Evolutionary conservation across 1,139 yeast species (phyloP).

Genomic region (Magnusiomyces suaveolens): DNA sequence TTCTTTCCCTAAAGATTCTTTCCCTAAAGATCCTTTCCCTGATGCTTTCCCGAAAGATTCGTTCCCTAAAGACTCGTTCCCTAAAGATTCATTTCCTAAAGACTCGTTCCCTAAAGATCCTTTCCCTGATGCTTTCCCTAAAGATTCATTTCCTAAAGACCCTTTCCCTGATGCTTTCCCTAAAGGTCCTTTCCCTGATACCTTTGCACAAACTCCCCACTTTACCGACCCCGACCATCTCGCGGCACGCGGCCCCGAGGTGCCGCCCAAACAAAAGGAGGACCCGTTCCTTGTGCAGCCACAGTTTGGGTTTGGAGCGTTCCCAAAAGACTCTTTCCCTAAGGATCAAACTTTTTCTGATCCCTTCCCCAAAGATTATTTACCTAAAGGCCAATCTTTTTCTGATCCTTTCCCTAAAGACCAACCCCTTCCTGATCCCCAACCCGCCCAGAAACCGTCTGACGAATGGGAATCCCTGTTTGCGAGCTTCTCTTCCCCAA

Average conservation of each 20-base stretch:
- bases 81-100: not conserved
- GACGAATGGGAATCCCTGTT: constrained; percentile 95
- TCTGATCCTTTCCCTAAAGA: not conserved
- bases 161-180: not conserved
- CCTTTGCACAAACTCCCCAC: not conserved
- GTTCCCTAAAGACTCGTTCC: not conserved
- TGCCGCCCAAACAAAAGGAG: no score
- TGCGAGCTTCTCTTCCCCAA: constrained; percentile 50
- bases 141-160: not conserved
- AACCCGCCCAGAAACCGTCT: no score
- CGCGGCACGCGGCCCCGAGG: no score
- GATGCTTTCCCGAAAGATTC: not conserved
- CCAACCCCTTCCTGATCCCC: no score
- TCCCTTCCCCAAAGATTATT: not conserved
- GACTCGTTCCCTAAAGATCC: not conserved
- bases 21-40: not conserved
- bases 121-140: not conserved
- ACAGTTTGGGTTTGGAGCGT: no score
- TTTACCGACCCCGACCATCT: no score
- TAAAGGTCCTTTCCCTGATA: not conserved
- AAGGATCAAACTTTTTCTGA: constrained; percentile 1
- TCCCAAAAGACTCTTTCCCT: no score
- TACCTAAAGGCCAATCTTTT: not conserved
- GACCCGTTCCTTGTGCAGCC: no score
- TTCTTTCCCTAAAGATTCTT: not conserved